Base-by-base conservation (phyloP, 306 rosid genomes). In the Coriaria nepalensis region DNA sequence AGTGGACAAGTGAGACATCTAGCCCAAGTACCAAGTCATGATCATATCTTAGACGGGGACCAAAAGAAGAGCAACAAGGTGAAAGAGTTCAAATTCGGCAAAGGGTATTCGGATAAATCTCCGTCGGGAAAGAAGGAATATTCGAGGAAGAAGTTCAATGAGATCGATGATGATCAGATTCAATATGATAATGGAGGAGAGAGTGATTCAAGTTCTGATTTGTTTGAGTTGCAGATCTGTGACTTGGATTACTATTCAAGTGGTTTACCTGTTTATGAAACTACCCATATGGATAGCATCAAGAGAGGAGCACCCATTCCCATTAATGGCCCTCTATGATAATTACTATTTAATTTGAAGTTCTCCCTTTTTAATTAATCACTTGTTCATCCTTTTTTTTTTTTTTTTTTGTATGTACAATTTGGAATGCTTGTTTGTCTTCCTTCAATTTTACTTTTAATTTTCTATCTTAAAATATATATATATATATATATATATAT, bases 181-280 rank as follows among this genome's bases (percentile, higher is more conserved):
- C 75, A 71, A 20, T 59, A 62, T 7, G 95, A 79, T 62, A 84
- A 82, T 34, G 92, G 93, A 38, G 96, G 67, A 37, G 98, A 90
- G 3, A 82, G 96, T 67, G 98, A 90, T 68, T 90, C 98, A 46
- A 90, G 96, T 50, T 90, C 98, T 43, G 98, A 90, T 69, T 75
- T 90, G 51, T 90, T 90, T 61, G 98, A 90, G 61, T 60, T 90
- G 71, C 98, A 81, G 61, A 90, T 77, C 76, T 90, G 77, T 79
- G 96, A 90, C 52, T 65, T 85, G 76, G 87, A 93, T 20, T 75
- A 63, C 62, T 79, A 60, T 58, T 63, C 95, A 45, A 82, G 80
- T 59, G 94, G 90, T 47, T 51, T 90, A 39, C 95, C 95, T 55
- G 98, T 90, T 36, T 90, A 90, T 65, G 98, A 85, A 90, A 81